A percentile compares a stretch with the other conserved stretches of the same genome.
Evolutionary conservation across 177 flowering plant species (phyloP).

Genomic region (Vitis hybrid): DNA sequence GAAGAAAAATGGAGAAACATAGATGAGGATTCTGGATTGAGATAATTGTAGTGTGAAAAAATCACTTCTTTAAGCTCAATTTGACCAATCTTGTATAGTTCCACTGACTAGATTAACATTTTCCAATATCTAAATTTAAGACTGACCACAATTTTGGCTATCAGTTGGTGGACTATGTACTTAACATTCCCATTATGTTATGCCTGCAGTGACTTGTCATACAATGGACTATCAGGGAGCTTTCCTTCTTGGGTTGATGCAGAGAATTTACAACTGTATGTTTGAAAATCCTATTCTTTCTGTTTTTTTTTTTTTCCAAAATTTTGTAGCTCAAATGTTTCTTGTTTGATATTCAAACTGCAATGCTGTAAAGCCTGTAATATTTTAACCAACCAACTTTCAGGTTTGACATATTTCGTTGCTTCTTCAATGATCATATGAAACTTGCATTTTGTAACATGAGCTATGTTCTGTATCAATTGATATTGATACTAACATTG

Average conservation of each 20-base stretch:
- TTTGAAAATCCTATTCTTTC: not conserved
- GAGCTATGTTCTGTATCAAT: too few relatives aligned
- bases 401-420: not conserved
- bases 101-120: too few relatives aligned
- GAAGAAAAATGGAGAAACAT: too few relatives aligned
- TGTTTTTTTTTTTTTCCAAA: not conserved
- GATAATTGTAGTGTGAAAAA: too few relatives aligned
- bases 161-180: not conserved
- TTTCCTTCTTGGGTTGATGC: conserved; percentile 72
- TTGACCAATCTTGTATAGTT: too few relatives aligned
- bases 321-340: not conserved
- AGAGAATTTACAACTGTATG: conserved; percentile 56
- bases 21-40: too few relatives aligned
- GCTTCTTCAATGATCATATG: not conserved
- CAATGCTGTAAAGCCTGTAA: not conserved
- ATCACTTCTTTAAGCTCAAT: too few relatives aligned
- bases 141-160: not conserved
- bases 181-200: not conserved
- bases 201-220: conserved; percentile 79
- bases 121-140: too few relatives aligned
- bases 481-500: too few relatives aligned
- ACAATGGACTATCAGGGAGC: conserved; percentile 67
- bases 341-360: not conserved
- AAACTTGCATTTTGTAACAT: too few relatives aligned
- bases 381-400: not conserved